phyloP scores from a whole-genome alignment of 202 grass and related monocot species.

The Miscanthus sacchariflorus region DNA sequence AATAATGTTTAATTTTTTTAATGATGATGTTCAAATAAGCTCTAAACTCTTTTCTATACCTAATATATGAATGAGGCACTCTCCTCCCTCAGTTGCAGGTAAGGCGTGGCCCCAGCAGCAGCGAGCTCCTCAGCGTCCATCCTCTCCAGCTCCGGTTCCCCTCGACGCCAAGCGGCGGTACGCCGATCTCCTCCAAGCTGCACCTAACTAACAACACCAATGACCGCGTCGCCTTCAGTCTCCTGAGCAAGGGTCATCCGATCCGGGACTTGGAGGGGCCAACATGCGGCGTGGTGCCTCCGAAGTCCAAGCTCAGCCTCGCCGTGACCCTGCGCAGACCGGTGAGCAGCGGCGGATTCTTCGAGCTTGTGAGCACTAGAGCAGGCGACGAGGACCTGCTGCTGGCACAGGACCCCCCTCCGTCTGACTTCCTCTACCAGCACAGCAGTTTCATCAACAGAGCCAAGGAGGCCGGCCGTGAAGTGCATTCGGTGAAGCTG shows the following conservation, averaged over 20 bases:
- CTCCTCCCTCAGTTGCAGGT: background rate
- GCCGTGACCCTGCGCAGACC: background rate
- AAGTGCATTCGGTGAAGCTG: background rate
- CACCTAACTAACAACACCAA: background rate
- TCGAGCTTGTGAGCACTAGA: background rate
- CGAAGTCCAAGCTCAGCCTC: background rate
- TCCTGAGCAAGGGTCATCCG: background rate
- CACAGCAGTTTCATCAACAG: background rate
- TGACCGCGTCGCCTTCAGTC: background rate
- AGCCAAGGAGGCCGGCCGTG: background rate
- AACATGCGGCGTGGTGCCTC: background rate
- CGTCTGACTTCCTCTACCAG: background rate
- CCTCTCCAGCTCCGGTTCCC: background rate
- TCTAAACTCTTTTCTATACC: too few relatives aligned
- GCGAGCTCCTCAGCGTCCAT: background rate
- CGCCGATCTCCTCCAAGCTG: background rate
- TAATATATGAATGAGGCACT: too few relatives aligned
- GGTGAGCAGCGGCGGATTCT: background rate
- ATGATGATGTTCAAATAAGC: too few relatives aligned
- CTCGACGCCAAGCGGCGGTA: background rate
- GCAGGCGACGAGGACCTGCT: too few relatives aligned
- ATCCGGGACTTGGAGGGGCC: background rate
- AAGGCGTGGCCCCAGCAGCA: background rate
- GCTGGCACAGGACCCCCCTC: too few relatives aligned
- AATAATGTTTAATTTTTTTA: too few relatives aligned